phyloP scores from a whole-genome alignment of 805 yeast species.

The Starmerella scarabaei region DNA sequence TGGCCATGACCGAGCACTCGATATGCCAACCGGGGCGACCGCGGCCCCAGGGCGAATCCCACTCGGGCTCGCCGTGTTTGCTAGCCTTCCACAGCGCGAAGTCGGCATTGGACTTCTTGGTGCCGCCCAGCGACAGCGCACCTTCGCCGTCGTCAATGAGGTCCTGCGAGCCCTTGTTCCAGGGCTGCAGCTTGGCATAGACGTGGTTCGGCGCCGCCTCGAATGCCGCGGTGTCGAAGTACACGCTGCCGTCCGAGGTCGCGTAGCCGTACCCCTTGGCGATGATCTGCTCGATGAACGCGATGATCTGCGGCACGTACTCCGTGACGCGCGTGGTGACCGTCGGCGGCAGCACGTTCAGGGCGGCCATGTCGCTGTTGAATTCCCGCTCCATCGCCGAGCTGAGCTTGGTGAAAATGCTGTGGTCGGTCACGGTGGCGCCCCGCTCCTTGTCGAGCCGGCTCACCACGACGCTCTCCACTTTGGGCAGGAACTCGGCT shows the following conservation, averaged over 20 bases:
- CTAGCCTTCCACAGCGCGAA: constrained; percentile 96
- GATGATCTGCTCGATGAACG: constrained; percentile 62
- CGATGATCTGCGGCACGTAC: constrained; percentile 83
- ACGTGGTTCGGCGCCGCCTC: constrained; percentile 60
- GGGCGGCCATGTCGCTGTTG: constrained; percentile 69
- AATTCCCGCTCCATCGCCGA: constrained; percentile 80
- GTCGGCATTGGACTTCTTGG: constrained; percentile 62
- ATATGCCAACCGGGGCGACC: constrained; percentile 99
- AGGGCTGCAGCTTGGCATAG: constrained; percentile 94
- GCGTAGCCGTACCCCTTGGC: constrained; percentile 72
- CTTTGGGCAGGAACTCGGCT: constrained; percentile 32
- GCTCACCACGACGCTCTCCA: constrained; percentile 70
- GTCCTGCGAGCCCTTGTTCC: constrained; percentile 84
- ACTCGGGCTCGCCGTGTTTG: constrained; percentile 92
- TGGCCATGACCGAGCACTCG: constrained; percentile 98
- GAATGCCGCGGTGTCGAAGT: constrained; percentile 77
- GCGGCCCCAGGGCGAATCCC: constrained; percentile 92
- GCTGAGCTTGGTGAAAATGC: constrained; percentile 67
- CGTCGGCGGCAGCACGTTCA: constrained; percentile 75
- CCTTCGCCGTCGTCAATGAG: constrained; percentile 94
- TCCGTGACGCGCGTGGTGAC: constrained; percentile 91
- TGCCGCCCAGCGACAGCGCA: constrained; percentile 44
- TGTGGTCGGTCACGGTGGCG: constrained; percentile 67
- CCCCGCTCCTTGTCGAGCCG: constrained; percentile 61
- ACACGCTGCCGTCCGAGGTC: constrained; percentile 84